Evolutionary conservation across 345 rosid species (phyloP).

Genomic region (Diplotaxis tenuifolia): DNA sequence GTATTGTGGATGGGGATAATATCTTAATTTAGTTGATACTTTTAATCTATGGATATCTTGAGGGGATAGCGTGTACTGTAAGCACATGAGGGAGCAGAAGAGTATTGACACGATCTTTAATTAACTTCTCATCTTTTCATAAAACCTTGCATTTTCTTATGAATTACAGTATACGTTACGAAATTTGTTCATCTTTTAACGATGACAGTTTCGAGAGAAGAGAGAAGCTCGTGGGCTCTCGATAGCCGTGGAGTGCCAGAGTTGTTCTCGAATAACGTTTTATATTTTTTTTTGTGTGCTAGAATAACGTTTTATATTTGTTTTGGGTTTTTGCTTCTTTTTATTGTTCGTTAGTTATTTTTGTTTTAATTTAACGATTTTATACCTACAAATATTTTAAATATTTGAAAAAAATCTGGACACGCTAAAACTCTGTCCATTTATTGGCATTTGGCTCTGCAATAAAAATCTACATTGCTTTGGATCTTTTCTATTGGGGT

Average conservation of each 20-base stretch:
- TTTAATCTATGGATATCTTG: constrained; percentile 4
- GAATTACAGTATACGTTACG: neutral
- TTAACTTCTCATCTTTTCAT: constrained; percentile 35
- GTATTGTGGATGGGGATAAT: constrained; percentile 12
- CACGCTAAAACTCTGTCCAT: constrained; percentile 5
- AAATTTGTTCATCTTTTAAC: neutral
- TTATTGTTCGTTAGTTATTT: neutral
- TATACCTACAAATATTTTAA: neutral
- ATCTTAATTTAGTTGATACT: neutral
- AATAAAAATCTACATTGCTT: neutral
- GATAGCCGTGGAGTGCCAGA: constrained; percentile 43
- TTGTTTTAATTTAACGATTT: neutral
- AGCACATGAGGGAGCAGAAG: constrained; percentile 32
- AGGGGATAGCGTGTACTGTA: constrained; percentile 21
- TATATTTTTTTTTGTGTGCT: constrained; percentile 45
- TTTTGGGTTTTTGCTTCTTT: neutral
- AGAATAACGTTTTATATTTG: constrained; percentile 51
- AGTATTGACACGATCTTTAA: constrained; percentile 31
- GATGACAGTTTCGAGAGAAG: constrained; percentile 36
- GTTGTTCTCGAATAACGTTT: constrained; percentile 46
- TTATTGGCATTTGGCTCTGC: neutral
- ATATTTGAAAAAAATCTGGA: neutral
- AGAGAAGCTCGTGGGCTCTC: constrained; percentile 62
- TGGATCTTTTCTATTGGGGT: neutral
- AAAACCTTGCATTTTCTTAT: neutral